Evolutionary conservation across 352 stramenopile species (phyloP).

Genomic region (Pythium myriotylum): DNA sequence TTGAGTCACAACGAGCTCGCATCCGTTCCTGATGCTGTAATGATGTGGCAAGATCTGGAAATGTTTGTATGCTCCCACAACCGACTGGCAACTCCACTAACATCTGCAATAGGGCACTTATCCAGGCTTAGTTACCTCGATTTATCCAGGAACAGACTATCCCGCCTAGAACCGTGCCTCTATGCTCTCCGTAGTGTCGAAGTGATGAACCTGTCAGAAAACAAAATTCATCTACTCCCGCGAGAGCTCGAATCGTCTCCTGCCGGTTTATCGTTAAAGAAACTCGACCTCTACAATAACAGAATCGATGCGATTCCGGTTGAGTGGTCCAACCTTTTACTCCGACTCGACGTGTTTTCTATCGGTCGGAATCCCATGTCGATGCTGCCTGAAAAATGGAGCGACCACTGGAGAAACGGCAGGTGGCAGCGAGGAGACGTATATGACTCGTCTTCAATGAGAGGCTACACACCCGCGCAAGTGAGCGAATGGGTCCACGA

Average conservation of each 20-base stretch:
- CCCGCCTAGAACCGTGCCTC: slow-evolving; percentile 48
- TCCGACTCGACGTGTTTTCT: slow-evolving; percentile 57
- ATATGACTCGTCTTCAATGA: slow-evolving; percentile 47
- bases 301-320: slow-evolving; percentile 51
- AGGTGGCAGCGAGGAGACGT: slow-evolving; percentile 55
- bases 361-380: slow-evolving; percentile 61
- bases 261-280: slow-evolving; percentile 33
- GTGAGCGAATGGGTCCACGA: slow-evolving; percentile 57
- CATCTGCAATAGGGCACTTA: slow-evolving; percentile 32
- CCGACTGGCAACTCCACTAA: slow-evolving; percentile 39
- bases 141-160: slow-evolving; percentile 54
- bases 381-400: slow-evolving; percentile 65
- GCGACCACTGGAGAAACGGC: slow-evolving; percentile 30
- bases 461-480: slow-evolving; percentile 56
- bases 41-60: slow-evolving; percentile 46
- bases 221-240: slow-evolving; percentile 51
- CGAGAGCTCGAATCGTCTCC: slow-evolving; percentile 35
- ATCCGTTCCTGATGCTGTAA: slow-evolving; percentile 47
- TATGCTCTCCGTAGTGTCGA: slow-evolving; percentile 49
- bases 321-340: slow-evolving; percentile 50
- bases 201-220: slow-evolving; percentile 56
- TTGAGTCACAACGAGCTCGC: slow-evolving; percentile 59
- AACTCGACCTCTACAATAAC: slow-evolving; percentile 72
- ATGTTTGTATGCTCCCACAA: slow-evolving; percentile 61
- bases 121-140: slow-evolving; percentile 55